Evolutionary conservation across 306 rosid genomes (phyloP), one percentile per base, ranked within the genome.

Genomic region (Ammopiptanthus mongolicus): DNA sequence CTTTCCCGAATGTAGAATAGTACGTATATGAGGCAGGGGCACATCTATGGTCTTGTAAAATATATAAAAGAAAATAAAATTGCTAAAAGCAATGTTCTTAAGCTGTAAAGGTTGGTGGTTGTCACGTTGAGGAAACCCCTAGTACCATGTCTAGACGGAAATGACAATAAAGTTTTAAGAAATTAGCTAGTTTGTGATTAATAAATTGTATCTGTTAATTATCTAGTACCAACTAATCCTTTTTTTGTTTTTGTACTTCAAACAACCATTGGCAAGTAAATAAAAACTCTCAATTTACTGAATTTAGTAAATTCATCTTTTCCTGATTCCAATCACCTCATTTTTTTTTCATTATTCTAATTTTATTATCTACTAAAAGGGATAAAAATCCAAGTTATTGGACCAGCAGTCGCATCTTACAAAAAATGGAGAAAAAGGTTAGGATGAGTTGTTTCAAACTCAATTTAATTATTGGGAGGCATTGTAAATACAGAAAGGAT

Each of bases 401-500:
- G 58, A 59, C 4, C 18, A 41, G 53, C 21, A 41, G 33, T 5
- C 52, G 5, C 70, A 41, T 41, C 53, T 44, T 44, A 59, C 8
- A 19, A 18, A 44, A 13, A 59, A 46, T 8, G 10, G 22, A 47
- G 46, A 48, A 31, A 58, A 33, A 44, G 37, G 18, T 39, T 62
- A 34, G 39, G 34, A 71, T 79, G 74, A 71, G 74, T 63, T 52
- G 60, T 71, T 64, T 34, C 17, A 11, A 10, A 53, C 5, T 25
- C 0, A 55, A 39, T 8, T 21, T 5, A 76, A 55, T 46, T 5
- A 76, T 62, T 46, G 10, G 66, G 65, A 76, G 37, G 39, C 81
- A 64, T 34, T 69, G 79, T 77, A 69, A 70, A 57, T 51, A 78
- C 75, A 83, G 84, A 84, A 31, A 73, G 64, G 71, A 74, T 25